Base-by-base conservation (phyloP, 1,284 basidiomycete genomes). In the Ustilago tritici region DNA sequence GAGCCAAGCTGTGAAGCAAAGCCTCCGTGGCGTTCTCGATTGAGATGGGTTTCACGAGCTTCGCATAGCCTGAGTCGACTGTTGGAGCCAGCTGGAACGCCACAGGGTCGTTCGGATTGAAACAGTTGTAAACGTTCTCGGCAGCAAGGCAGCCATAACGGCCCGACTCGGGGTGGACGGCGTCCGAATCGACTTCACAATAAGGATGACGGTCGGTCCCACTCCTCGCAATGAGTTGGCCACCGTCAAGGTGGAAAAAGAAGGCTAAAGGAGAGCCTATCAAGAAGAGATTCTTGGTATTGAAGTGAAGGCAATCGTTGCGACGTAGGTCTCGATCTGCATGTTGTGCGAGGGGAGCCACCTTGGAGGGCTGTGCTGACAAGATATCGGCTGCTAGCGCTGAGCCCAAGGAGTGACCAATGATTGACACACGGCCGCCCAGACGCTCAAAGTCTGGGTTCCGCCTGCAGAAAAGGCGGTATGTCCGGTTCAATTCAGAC, bases 191-290 rank as follows among this genome's bases (percentile, higher is more conserved):
- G 23, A 3, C 15, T 59, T 28, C 5, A 2, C 23, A 23, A 23
- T 88, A 87, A 61, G 87, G 60, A 38, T 73, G 71, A 84, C 87
- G 88, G 0, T 88, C 88, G 34, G 88, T 76, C 59, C 88, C 88
- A 32, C 87, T 68, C 23, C 89, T 83, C 0, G 89, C 89, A 72
- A 90, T 89, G 15, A 90, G 79, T 73, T 90, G 89, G 0, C 88
- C 87, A 52, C 89, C 88, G 61, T 89, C 87, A 1, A 90, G 84
- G 70, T 89, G 89, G 15, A 89, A 83, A 81, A 90, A 89, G 49
- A 90, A 86, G 0, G 88, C 88, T 0, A 90, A 82, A 1, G 89
- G 90, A 59, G 88, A 89, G 7, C 90, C 90, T n/a, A 88, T 87
- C 19, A 89, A 86, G 84, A 89, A 90, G n/a, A 90, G 83, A 61